phyloP scores from a whole-genome alignment of 2,329 filamentous ascomycete genomes.

The Colletotrichum musicola region DNA sequence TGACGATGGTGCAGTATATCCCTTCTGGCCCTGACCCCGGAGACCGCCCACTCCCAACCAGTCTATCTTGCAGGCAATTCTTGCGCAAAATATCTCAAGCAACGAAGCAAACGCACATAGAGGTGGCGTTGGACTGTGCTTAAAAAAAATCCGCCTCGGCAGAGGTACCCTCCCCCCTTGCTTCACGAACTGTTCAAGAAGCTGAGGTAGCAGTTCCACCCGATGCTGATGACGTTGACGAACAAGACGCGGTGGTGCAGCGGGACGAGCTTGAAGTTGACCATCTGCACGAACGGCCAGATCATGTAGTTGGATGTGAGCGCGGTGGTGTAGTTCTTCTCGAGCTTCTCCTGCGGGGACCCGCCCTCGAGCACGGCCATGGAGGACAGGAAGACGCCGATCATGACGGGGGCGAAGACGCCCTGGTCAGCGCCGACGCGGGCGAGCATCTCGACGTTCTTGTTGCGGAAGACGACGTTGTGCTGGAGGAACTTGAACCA shows the following conservation, averaged over 20 bases:
- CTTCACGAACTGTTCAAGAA: conserved; percentile 66
- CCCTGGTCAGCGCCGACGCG: conserved; percentile 86
- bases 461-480: conserved; percentile 72
- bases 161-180: background rate
- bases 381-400: conserved; percentile 83
- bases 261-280: conserved; percentile 90
- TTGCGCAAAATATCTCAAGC: background rate
- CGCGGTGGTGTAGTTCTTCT: conserved; percentile 77
- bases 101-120: background rate
- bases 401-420: conserved; percentile 86
- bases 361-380: conserved; percentile 87
- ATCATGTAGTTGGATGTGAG: conserved; percentile 88
- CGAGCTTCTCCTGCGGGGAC: conserved; percentile 73
- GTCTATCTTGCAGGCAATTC: conserved; percentile 20
- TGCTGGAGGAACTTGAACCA: conserved; percentile 88
- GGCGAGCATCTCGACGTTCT: conserved; percentile 79
- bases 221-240: conserved; percentile 83
- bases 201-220: conserved; percentile 76
- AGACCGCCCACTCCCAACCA: background rate
- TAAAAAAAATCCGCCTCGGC: too few species aligned
- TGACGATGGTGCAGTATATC: conserved; percentile 9
- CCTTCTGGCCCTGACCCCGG: conserved; percentile 1
- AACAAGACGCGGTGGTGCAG: conserved; percentile 86
- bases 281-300: conserved; percentile 87
- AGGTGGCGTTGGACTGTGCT: background rate